Base-by-base conservation (phyloP, 805 yeast genomes). In the Teunomyces atbi region DNA sequence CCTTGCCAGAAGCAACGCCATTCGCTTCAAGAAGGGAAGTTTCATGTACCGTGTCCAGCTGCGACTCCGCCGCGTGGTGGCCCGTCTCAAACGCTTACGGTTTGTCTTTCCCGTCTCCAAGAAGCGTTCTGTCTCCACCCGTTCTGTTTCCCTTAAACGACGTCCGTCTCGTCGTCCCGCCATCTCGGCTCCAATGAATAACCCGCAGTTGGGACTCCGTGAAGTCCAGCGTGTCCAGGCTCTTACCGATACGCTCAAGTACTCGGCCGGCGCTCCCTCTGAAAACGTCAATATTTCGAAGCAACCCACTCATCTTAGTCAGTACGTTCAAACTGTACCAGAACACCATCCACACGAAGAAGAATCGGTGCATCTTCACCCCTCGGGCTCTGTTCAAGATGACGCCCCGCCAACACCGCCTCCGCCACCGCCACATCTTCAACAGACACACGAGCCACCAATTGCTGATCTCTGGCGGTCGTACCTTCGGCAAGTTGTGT, bases 401-500 rank as follows among this genome's bases (percentile, higher is more conserved):
- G 20, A 35, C 11, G 20, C 20, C 1, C 36, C 18, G 13, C 28
- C 38, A 7, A 46, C 65, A 2, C 68, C 69, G 6, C 55, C 60
- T 4, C 61, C 63, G n/a, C 71, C 69, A 2, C 60, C 61, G 15
- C 42, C 30, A 26, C 42, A 26, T 18, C 34, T 20, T 8, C 42
- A 28, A 11, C 42, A 19, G 7, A 40, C 37, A 6, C 20, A 33
- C 10, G 27, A 42, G 11, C 21, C 41, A n/a, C 44, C 52, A 20
- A 46, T 57, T 2, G 42, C 44, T 4, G 51, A 53, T 7, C 45
- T 62, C 12, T 72, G 77, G 77, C 60, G 57, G 36, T 56, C 47
- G 16, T 72, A 72, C 50, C 62, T 72, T 43, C 42, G 56, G 39
- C 55, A 59, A 39, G 75, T 71, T 5, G 46, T 71, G n/a, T 56